Evolutionary conservation across 306 rosid genomes (phyloP), one percentile per base, ranked within the genome.

Genomic region (Prinsepia uniflora): DNA sequence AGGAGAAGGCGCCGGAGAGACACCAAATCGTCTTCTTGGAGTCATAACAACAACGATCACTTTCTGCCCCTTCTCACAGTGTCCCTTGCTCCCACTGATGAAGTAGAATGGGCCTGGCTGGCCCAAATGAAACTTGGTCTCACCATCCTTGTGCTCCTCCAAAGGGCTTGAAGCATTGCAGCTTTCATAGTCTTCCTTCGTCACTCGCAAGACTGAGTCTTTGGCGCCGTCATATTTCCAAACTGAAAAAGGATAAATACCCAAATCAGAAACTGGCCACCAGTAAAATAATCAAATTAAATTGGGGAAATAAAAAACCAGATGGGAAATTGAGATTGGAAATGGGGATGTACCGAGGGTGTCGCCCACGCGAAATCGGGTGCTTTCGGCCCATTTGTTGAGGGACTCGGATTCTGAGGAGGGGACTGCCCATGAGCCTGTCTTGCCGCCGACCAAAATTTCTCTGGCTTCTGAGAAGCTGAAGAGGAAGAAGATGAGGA

Each of bases 41-140:
- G 96, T 53, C 19, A 94, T 15, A 3, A 94, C 99, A 19, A 94
- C 96, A 49, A 94, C 84, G 56, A 70, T 6, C 39, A 94, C 22
- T 86, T 86, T 94, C 80, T 89, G 95, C 11, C 97, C 97, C 79
- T 89, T 84, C 76, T 86, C 84, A 65, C 98, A 94, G 73, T 86
- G 88, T 5, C 89, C 97, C 75, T 84, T 80, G 34, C 72, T 83
- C 41, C 98, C 98, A 69, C 96, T 94, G 34, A 90, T 84, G 89
- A 94, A 94, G 63, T 83, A 89, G 72, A 75, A 84, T 10, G 99
- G 84, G 2, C 99, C 97, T 8, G 95, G 60, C 12, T 66, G 82
- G 20, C 80, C 83, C 5, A 91, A 86, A 83, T 80, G 72, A 75
- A 94, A 83, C 85, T 79, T 94, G 0, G 96, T 87, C 60, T 83